A percentile compares a stretch with the other conserved stretches of the same genome.
Evolutionary conservation across 257 asterid species (phyloP).

Genomic region (Lycium ferocissimum): DNA sequence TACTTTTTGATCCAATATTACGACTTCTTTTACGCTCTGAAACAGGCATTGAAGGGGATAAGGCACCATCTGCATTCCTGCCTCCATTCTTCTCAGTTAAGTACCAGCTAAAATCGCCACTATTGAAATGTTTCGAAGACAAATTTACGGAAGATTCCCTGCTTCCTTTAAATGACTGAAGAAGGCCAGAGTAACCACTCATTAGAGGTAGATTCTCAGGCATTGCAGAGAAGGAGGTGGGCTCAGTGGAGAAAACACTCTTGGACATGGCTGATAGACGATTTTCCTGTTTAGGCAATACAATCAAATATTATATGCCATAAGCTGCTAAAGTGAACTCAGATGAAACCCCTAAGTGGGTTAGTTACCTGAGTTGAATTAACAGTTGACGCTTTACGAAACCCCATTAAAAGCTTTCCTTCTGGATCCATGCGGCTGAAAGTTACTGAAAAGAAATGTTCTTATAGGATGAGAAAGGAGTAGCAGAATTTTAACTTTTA

Average conservation of each 20-base stretch:
- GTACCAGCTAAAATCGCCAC: slow-evolving; percentile 52
- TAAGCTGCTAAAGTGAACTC: neutral
- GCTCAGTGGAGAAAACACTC: slow-evolving; percentile 60
- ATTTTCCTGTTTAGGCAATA: slow-evolving; percentile 34
- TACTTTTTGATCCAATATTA: slow-evolving; percentile 85
- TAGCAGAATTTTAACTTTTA: neutral
- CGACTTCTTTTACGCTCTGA: slow-evolving; percentile 82
- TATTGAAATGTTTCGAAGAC: slow-evolving; percentile 54
- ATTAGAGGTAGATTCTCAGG: slow-evolving; percentile 62
- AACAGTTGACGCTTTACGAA: slow-evolving; percentile 77
- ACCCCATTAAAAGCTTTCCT: slow-evolving; percentile 96
- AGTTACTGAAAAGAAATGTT: slow-evolving; percentile 64
- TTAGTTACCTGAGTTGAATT: slow-evolving; percentile 58
- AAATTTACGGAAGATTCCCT: slow-evolving; percentile 51
- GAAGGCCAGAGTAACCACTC: slow-evolving; percentile 71
- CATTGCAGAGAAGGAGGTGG: slow-evolving; percentile 59
- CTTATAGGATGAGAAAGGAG: slow-evolving; percentile 34
- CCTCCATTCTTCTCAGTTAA: slow-evolving; percentile 46
- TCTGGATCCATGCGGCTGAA: slow-evolving; percentile 99
- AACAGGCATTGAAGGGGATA: slow-evolving; percentile 49
- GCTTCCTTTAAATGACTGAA: slow-evolving; percentile 73
- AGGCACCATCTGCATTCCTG: slow-evolving; percentile 53
- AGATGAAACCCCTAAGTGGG: slow-evolving; percentile 13
- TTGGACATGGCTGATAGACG: slow-evolving; percentile 53
- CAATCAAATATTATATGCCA: slow-evolving; percentile 3